A percentile compares a stretch with the other conserved stretches of the same genome.
phyloP scores from a whole-genome alignment of 1,139 yeast genomes.

The Diutina catenulata region DNA sequence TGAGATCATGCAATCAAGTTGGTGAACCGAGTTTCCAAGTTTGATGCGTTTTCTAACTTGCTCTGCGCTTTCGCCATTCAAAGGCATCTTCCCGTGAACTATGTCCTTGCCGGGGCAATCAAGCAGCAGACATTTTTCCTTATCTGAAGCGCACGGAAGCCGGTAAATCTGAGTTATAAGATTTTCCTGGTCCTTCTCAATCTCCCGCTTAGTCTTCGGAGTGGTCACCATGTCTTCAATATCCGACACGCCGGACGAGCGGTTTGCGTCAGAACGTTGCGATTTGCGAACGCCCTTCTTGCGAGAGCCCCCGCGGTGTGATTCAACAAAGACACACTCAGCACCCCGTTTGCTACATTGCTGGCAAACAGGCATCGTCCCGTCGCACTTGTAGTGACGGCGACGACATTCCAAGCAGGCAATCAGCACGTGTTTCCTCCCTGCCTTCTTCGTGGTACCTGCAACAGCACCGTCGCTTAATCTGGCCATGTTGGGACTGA shows the following conservation, averaged over 20 bases:
- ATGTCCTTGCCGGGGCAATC: slow-evolving; percentile 1
- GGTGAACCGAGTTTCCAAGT: background rate
- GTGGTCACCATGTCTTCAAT: slow-evolving; percentile 9
- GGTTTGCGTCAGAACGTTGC: slow-evolving; percentile 5
- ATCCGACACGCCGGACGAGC: slow-evolving; percentile 7
- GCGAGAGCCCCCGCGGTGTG: slow-evolving; percentile 40
- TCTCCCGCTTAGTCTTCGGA: background rate
- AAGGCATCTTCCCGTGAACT: background rate
- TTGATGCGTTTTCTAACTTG: background rate
- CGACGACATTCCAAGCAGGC: slow-evolving; percentile 40
- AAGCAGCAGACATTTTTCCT: background rate
- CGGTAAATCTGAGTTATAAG: background rate
- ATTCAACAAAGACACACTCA: slow-evolving; percentile 33
- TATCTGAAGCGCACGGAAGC: background rate
- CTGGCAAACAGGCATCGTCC: slow-evolving; percentile 30
- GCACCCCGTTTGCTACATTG: slow-evolving; percentile 22
- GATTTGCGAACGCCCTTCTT: slow-evolving; percentile 27
- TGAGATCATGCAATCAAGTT: slow-evolving; percentile 1
- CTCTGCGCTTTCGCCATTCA: background rate
- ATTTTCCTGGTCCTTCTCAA: background rate
- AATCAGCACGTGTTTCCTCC: slow-evolving; percentile 14
- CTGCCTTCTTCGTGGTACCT: background rate
- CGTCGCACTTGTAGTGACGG: slow-evolving; percentile 38
- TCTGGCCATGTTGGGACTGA: too few relatives aligned
- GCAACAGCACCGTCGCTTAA: too few relatives aligned